Base-by-base conservation (phyloP, 345 rosid genomes). In the Theobroma cacao region DNA sequence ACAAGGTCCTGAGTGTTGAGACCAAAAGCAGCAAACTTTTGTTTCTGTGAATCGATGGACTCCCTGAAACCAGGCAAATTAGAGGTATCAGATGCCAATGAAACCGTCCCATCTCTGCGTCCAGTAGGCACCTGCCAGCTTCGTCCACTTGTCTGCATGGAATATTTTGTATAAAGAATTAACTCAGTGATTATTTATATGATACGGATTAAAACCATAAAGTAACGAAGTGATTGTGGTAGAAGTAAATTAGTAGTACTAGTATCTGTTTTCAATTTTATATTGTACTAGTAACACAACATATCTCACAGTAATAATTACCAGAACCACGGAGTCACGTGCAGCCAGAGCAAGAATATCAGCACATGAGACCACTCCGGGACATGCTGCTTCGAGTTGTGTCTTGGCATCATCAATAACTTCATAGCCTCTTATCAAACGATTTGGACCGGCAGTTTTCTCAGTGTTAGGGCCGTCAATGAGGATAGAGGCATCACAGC, bases 61-160 rank as follows among this genome's bases (percentile, higher is more conserved):
- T 36, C 10, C 88, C 88, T 4, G 87, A 61, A 31, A 88, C 89
- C 18, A 87, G 73, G 83, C 87, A 87, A 2, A 75, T 38, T 1
- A 9, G 79, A 59, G 13, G 89, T 66, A 56, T 88, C 90, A 0
- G 87, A 82, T 8, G 84, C 83, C 5, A 61, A 9, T 6, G 93
- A 90, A 74, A 84, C 76, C 77, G 67, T 84, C 9, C 92, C 94
- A 17, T 90, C 94, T 83, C 82, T 88, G 78, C 92, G 84, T 63
- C 92, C 94, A 0, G 87, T 86, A 2, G 89, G 90, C 52, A 90
- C 88, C 71, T 81, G 76, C 48, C 86, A 90, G 15, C 79, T 84
- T 43, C 64, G 2, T 3, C 91, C 94, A 70, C 86, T 86, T 1
- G 82, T 82, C 89, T 88, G 72, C 76, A 28, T 38, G 10, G 22